These are phyloP conservation scores for Calonectria pteridis DNA, from an alignment of 2,329 filamentous ascomycete genomes.

Conservation along the genomic window DNA sequence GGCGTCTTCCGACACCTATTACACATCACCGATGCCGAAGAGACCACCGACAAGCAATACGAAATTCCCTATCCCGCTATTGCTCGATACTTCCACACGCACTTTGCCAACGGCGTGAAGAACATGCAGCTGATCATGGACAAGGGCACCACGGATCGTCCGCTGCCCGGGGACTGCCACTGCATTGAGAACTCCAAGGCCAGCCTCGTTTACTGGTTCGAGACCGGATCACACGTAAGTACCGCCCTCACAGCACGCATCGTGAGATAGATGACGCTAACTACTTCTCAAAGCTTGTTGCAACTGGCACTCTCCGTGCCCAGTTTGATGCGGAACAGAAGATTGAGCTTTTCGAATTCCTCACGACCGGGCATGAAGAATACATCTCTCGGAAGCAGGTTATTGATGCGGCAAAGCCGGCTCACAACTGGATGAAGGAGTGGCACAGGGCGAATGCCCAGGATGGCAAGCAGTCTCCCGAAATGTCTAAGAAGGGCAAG, in stretches of 20 bases:
- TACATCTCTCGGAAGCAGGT: constrained; percentile 80
- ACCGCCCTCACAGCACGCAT: neutral
- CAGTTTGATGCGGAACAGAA: constrained; percentile 84
- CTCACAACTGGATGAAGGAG: constrained; percentile 75
- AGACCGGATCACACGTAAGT: constrained; percentile 83
- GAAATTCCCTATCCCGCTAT: constrained; percentile 87
- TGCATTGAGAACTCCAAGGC: constrained; percentile 82
- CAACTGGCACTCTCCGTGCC: constrained; percentile 80
- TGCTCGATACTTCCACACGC: constrained; percentile 88
- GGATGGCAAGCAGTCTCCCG: constrained; percentile 71
- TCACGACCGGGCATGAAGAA: constrained; percentile 82
- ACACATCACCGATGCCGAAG: constrained; percentile 67
- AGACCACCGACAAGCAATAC: constrained; percentile 79
- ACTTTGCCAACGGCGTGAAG: constrained; percentile 88
- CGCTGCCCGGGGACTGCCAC: constrained; percentile 73
- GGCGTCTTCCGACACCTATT: constrained; percentile 84
- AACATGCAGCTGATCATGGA: constrained; percentile 90
- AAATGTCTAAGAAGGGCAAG: constrained; percentile 77
- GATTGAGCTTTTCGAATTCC: constrained; percentile 88
- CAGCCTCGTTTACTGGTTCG: constrained; percentile 90
- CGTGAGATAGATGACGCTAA: constrained; percentile 40
- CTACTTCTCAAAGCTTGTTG: constrained; percentile 71
- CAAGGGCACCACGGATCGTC: constrained; percentile 67
- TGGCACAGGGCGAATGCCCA: constrained; percentile 71
- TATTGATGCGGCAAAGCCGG: constrained; percentile 71